Evolutionary conservation across 139 green algal genomes (phyloP), one percentile per base, ranked within the genome.

Genomic region (Coccomyxa sp.): DNA sequence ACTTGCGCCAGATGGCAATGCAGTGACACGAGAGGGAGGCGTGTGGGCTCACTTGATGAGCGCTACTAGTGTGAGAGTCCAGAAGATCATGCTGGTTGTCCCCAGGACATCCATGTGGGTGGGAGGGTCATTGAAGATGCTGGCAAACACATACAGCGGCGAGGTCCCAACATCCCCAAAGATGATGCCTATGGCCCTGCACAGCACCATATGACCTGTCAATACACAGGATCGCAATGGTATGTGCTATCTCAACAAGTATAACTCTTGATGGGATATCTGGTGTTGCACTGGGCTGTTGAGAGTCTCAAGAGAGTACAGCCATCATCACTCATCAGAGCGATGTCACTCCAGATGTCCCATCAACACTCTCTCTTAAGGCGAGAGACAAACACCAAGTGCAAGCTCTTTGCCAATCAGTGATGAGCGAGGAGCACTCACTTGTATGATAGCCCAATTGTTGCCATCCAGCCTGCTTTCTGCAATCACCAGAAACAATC

Each of bases 11-110:
- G 50, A 16, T 38, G 12, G 35, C 29, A 35, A 5, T 33, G 68
- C 35, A n/a, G 68, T 24, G 27, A 73, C 54, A 50, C 34, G 27
- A 31, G 10, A 40, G 39, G 64, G 58, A 68, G 70, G 58, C 37
- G 68, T 8, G 74, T 54, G 70, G 12, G 41, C 39, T 16, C 50
- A 78, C 44, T 83, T 89, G 40, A 88, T 70, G 39, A 86, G 78
- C 24, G 85, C 58, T 14, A 91, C 55, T 12, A 85, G 9, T 6
- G 85, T 95, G 36, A 95, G 79, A 2, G 73, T 85, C 90, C 91
- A 95, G 81, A 95, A 87, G 18, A 95, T 89, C 33, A 94, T 79
- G 34, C 80, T 88, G 14, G 82, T 55, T 2, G 78, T 82, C 31
- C 88, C 91, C 39, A 92, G 55, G 6, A 93, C 76, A 34, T 86